Evolutionary conservation across 306 rosid species (phyloP).

Genomic region (Ziziphus jujuba): DNA sequence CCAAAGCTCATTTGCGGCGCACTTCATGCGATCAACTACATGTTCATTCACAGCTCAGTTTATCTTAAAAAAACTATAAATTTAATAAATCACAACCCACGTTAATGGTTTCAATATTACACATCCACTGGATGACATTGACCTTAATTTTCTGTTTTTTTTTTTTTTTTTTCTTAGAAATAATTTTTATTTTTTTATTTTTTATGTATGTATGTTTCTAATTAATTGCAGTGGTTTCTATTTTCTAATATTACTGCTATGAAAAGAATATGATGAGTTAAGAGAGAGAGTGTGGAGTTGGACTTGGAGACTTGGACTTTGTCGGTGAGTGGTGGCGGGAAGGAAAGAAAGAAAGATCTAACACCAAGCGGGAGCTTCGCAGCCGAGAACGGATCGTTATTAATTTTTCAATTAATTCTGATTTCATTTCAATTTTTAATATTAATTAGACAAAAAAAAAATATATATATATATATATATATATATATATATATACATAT

Average conservation of each 20-base stretch:
- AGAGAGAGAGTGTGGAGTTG: not conserved
- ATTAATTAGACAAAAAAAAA: too few species aligned
- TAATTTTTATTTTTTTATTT: too few species aligned
- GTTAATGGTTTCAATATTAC: too few species aligned
- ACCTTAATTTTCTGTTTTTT: too few species aligned
- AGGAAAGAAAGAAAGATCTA: constrained; percentile 27
- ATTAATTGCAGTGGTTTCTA: too few species aligned
- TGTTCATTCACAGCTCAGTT: constrained; percentile 11
- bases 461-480: too few species aligned
- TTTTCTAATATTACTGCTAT: too few species aligned
- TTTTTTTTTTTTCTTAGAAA: too few species aligned
- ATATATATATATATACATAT: too few species aligned
- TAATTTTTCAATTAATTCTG: constrained; percentile 24
- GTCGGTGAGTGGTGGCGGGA: constrained; percentile 53
- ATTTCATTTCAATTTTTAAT: not conserved
- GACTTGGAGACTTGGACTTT: not conserved
- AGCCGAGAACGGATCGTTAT: constrained; percentile 61
- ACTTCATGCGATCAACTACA: constrained; percentile 29
- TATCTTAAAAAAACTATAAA: not conserved
- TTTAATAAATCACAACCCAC: not conserved
- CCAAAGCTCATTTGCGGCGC: constrained; percentile 38
- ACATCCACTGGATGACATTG: too few species aligned
- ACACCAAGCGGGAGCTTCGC: constrained; percentile 51
- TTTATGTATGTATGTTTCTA: too few species aligned
- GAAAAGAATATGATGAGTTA: not conserved